A percentile compares a stretch with the other conserved stretches of the same genome.
Evolutionary conservation across 2,329 filamentous ascomycete species (phyloP).

Genomic region (Emydomyces testavorans): DNA sequence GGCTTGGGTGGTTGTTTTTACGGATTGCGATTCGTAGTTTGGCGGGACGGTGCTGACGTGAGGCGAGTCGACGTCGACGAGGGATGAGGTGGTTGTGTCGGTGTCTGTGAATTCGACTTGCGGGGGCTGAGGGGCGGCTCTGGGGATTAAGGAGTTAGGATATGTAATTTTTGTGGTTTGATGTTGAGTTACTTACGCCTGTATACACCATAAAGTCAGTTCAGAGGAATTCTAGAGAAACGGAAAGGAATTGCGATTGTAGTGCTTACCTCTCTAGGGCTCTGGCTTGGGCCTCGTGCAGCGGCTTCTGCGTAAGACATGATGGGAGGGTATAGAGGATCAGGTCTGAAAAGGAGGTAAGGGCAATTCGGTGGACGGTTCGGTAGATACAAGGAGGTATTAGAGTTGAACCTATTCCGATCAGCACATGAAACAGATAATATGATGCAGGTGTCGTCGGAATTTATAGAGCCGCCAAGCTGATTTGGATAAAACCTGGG

Average conservation of each 20-base stretch:
- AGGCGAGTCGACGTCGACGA: conserved; percentile 39
- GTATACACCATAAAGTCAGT: not conserved
- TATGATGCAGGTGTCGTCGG: no score
- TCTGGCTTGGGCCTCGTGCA: conserved; percentile 37
- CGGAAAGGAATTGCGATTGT: not conserved
- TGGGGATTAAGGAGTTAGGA: conserved; percentile 17
- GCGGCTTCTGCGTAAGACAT: conserved; percentile 43
- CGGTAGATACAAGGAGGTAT: no score
- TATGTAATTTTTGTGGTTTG: not conserved
- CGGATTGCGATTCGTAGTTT: conserved; percentile 31
- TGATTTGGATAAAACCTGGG: no score
- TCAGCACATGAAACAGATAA: no score
- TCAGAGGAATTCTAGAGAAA: not conserved
- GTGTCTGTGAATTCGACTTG: conserved; percentile 31
- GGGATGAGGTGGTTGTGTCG: conserved; percentile 31
- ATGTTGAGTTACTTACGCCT: conserved; percentile 29
- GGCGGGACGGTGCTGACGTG: conserved; percentile 36
- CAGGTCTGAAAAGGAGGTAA: no score
- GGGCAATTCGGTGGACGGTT: not conserved
- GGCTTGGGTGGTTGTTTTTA: conserved; percentile 38
- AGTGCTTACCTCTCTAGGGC: conserved; percentile 36
- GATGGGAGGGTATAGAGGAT: not conserved
- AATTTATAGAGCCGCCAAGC: no score
- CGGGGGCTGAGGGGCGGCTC: conserved; percentile 33
- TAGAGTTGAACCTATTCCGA: no score